phyloP scores from a whole-genome alignment of 768 basidiomycete species.

The Pleurotus pulmonarius region DNA sequence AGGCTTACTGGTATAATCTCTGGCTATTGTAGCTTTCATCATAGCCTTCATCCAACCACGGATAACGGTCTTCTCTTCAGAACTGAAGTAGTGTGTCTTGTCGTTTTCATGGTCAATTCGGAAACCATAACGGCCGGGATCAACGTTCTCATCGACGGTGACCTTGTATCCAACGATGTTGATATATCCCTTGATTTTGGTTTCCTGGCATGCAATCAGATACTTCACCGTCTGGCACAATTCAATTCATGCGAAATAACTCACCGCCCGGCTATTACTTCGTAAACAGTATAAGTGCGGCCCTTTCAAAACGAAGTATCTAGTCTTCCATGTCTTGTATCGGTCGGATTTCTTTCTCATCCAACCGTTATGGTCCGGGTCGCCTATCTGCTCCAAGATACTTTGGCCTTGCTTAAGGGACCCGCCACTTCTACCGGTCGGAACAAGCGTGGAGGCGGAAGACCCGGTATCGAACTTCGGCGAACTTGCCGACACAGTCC shows the following conservation, averaged over 20 bases:
- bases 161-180: conserved; percentile 91
- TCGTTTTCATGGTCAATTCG: conserved; percentile 85
- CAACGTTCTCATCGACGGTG: conserved; percentile 85
- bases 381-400: conserved; percentile 87
- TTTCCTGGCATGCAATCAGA: conserved; percentile 54
- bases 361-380: conserved; percentile 87
- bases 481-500: conserved; percentile 33
- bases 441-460: conserved; percentile 6
- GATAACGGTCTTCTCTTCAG: conserved; percentile 77
- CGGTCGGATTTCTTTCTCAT: conserved; percentile 94
- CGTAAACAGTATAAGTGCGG: conserved; percentile 85
- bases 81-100: conserved; percentile 88
- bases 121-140: conserved; percentile 94
- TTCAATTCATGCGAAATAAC: conserved; percentile 17
- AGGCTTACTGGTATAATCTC: conserved; percentile 84
- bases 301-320: conserved; percentile 93
- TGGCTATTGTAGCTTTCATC: conserved; percentile 96
- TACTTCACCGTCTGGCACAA: no score
- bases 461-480: conserved; percentile 15
- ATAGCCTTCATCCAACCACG: conserved; percentile 99
- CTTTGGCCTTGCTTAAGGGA: conserved; percentile 59
- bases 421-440: conserved; percentile 18
- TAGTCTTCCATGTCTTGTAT: conserved; percentile 88
- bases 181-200: conserved; percentile 94
- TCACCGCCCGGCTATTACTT: conserved; percentile 60